Evolutionary conservation across 805 yeast genomes (phyloP).

Genomic region (Cyberlindnera suaveolens): DNA sequence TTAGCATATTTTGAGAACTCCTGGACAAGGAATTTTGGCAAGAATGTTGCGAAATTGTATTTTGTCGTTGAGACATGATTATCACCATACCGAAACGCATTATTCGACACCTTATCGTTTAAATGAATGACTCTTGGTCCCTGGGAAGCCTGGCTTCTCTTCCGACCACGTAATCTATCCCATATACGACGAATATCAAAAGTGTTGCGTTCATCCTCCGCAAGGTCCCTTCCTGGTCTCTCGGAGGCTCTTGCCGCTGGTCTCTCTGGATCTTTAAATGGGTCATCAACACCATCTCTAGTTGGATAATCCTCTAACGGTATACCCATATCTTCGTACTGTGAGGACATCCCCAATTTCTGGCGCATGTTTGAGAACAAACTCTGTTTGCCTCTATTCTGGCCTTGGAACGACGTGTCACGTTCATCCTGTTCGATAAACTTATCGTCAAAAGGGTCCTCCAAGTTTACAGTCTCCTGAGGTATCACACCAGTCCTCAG

Average conservation of each 20-base stretch:
- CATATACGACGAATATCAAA: constrained; percentile 34
- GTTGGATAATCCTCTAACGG: constrained; percentile 19
- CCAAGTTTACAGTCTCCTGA: constrained; percentile 29
- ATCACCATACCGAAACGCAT: constrained; percentile 52
- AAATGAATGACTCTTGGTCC: constrained; percentile 64
- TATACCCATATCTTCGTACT: constrained; percentile 23
- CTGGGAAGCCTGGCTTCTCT: constrained; percentile 6
- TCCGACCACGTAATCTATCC: constrained; percentile 30
- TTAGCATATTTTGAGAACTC: constrained; percentile 97
- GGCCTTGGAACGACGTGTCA: constrained; percentile 7
- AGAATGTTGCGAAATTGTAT: constrained; percentile 85
- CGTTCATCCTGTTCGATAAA: constrained; percentile 32
- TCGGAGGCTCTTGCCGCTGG: constrained; percentile 13
- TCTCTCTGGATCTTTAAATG: constrained; percentile 22
- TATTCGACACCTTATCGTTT: constrained; percentile 55
- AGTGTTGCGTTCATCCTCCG: constrained; percentile 27
- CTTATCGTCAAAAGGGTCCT: constrained; percentile 27
- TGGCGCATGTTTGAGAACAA: constrained; percentile 18
- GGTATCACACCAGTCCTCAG: constrained; percentile 24
- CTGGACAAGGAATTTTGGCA: constrained; percentile 92
- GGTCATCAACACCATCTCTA: constrained; percentile 11
- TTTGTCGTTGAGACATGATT: constrained; percentile 94
- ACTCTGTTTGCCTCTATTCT: constrained; percentile 5
- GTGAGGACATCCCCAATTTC: constrained; percentile 17
- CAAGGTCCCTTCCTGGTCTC: constrained; percentile 19